Conservation (phyloP, 2,329 filamentous ascomycete genomes). For the Apiospora arundinis region DNA sequence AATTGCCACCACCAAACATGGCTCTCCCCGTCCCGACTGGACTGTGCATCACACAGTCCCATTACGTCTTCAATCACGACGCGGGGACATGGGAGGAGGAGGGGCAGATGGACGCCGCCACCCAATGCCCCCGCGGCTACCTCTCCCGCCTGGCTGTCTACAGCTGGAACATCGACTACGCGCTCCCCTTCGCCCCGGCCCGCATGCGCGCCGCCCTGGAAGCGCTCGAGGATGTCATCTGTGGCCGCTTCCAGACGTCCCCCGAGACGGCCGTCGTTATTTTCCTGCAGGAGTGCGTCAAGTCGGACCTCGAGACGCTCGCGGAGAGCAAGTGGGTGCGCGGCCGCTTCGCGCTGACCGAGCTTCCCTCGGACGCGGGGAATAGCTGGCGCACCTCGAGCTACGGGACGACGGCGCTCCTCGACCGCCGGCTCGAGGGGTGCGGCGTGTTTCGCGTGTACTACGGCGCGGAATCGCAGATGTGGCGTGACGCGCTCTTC, state of each 20-base stretch:
- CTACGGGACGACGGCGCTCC: conserved; percentile 59
- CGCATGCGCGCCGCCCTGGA: conserved; percentile 37
- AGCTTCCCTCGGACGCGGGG: conserved; percentile 39
- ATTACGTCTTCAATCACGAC: conserved; percentile 30
- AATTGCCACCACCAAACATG: too few relatives aligned
- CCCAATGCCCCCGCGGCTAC: not conserved
- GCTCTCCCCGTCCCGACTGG: too few relatives aligned
- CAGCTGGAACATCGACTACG: conserved; percentile 44
- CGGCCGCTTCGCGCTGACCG: conserved; percentile 52
- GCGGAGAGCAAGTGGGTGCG: conserved; percentile 51
- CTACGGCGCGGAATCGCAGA: conserved; percentile 47
- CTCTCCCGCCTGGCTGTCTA: conserved; percentile 34
- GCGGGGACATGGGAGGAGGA: not conserved
- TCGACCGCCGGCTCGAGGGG: conserved; percentile 54
- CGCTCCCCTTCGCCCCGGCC: conserved; percentile 33
- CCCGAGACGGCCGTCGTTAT: conserved; percentile 48
- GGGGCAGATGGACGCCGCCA: not conserved
- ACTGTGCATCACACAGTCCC: conserved; percentile 35
- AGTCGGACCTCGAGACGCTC: conserved; percentile 51
- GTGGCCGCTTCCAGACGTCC: too few relatives aligned
- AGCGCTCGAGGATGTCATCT: conserved; percentile 32
- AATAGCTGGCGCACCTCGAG: conserved; percentile 47
- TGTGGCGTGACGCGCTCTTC: conserved; percentile 59
- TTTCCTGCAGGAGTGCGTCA: conserved; percentile 58
- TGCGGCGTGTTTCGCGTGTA: conserved; percentile 52